These are phyloP conservation scores for Combretum micranthum DNA, from an alignment of 345 rosid species.

Conservation along the genomic window DNA sequence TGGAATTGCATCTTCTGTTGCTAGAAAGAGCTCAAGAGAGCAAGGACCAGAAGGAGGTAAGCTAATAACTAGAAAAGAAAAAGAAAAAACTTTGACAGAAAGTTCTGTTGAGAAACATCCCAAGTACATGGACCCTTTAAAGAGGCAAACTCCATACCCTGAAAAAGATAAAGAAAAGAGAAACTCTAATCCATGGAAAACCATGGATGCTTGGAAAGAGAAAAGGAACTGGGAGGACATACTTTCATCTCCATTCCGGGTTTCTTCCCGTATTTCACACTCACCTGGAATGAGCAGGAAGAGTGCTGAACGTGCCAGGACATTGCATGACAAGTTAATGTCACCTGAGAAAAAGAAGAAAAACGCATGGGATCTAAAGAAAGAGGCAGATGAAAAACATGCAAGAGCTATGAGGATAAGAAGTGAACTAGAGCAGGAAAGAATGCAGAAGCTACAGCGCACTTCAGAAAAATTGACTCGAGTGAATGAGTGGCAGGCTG, in stretches of 20 bases:
- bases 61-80: slow-evolving; percentile 40
- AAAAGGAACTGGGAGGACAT: slow-evolving; percentile 76
- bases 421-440: slow-evolving; percentile 65
- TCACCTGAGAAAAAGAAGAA: slow-evolving; percentile 76
- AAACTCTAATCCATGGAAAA: slow-evolving; percentile 42
- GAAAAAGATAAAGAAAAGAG: slow-evolving; percentile 56
- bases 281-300: slow-evolving; percentile 60
- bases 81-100: slow-evolving; percentile 33
- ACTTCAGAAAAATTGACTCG: slow-evolving; percentile 65
- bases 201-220: slow-evolving; percentile 80
- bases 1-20: slow-evolving; percentile 18
- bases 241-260: slow-evolving; percentile 56
- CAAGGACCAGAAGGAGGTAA: slow-evolving; percentile 35
- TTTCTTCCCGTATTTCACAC: slow-evolving; percentile 53
- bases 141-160: slow-evolving; percentile 26
- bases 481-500: slow-evolving; percentile 79
- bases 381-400: slow-evolving; percentile 72
- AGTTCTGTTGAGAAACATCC: slow-evolving; percentile 26
- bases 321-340: slow-evolving; percentile 62
- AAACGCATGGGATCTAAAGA: slow-evolving; percentile 59
- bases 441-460: slow-evolving; percentile 73
- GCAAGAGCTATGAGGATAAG: slow-evolving; percentile 72
- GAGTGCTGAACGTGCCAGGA: slow-evolving; percentile 64
- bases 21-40: slow-evolving; percentile 46
- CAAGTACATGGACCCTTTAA: slow-evolving; percentile 29